phyloP scores from a whole-genome alignment of 2,329 filamentous ascomycete genomes.

The Biscogniauxia mediterranea region DNA sequence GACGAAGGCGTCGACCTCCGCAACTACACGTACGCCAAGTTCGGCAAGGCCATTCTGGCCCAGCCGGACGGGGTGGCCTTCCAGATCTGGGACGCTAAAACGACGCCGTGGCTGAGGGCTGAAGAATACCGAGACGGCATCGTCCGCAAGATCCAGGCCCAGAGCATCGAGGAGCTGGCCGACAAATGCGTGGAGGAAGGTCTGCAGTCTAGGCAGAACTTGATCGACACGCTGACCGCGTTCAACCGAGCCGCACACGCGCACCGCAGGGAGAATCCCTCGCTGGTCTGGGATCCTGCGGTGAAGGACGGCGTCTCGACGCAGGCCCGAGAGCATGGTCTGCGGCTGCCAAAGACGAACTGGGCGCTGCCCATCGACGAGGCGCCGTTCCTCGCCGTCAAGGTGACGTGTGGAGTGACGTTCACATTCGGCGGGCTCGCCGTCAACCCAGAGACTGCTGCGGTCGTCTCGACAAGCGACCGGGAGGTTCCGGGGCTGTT shows the following conservation, averaged over 20 bases:
- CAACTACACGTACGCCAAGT: conserved; percentile 67
- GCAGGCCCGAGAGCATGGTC: conserved; percentile 42
- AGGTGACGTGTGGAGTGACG: conserved; percentile 63
- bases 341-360: conserved; percentile 60
- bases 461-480: too few relatives aligned
- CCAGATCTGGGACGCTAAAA: conserved; percentile 61
- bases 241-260: conserved; percentile 58
- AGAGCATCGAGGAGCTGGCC: conserved; percentile 55
- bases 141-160: conserved; percentile 50
- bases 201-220: conserved; percentile 42
- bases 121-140: conserved; percentile 63
- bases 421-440: conserved; percentile 67
- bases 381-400: conserved; percentile 59
- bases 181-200: conserved; percentile 46
- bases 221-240: conserved; percentile 50
- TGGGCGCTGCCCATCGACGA: conserved; percentile 61
- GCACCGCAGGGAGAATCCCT: conserved; percentile 44
- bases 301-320: conserved; percentile 62
- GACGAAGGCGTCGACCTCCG: conserved; percentile 65
- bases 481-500: too few relatives aligned
- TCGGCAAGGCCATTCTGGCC: conserved; percentile 58
- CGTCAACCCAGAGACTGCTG: conserved; percentile 32
- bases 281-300: conserved; percentile 55
- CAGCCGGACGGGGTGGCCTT: conserved; percentile 60
- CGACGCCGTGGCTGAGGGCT: conserved; percentile 49